Evolutionary conservation across 768 basidiomycete species (phyloP).

Genomic region (Phallus indusiatus): DNA sequence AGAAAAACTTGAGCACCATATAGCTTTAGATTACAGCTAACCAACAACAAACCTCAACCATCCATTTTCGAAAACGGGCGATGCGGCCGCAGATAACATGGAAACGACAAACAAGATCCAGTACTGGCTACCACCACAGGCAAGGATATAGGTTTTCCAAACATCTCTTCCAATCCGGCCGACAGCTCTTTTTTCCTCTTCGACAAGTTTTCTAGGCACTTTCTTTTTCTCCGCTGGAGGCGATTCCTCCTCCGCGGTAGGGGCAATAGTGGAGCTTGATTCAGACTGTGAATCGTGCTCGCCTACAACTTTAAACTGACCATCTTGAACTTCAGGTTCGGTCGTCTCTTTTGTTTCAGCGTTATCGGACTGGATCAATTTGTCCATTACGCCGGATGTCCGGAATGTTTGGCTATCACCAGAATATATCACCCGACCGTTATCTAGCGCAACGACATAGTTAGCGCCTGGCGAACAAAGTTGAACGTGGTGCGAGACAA

Average conservation of each 20-base stretch:
- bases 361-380: constrained; percentile 52
- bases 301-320: constrained; percentile 10
- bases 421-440: constrained; percentile 68
- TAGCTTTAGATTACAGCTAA: constrained; percentile 14
- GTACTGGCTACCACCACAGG: constrained; percentile 40
- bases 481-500: constrained; percentile 93
- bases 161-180: constrained; percentile 59
- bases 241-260: constrained; percentile 23
- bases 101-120: constrained; percentile 49
- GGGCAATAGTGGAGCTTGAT: constrained; percentile 34
- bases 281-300: constrained; percentile 26
- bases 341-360: constrained; percentile 15
- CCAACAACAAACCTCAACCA: constrained; percentile 44
- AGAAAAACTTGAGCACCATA: constrained; percentile 13
- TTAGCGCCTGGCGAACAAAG: constrained; percentile 71
- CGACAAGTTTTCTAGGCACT: constrained; percentile 70
- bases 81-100: constrained; percentile 47
- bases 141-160: constrained; percentile 51
- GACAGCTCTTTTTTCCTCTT: constrained; percentile 68
- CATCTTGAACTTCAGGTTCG: constrained; percentile 13
- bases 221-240: constrained; percentile 33
- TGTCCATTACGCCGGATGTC: constrained; percentile 53
- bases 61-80: constrained; percentile 62
- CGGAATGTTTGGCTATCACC: constrained; percentile 60
- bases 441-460: constrained; percentile 78